phyloP scores from a whole-genome alignment of 1,284 basidiomycete species.

The Trametes pubescens region DNA sequence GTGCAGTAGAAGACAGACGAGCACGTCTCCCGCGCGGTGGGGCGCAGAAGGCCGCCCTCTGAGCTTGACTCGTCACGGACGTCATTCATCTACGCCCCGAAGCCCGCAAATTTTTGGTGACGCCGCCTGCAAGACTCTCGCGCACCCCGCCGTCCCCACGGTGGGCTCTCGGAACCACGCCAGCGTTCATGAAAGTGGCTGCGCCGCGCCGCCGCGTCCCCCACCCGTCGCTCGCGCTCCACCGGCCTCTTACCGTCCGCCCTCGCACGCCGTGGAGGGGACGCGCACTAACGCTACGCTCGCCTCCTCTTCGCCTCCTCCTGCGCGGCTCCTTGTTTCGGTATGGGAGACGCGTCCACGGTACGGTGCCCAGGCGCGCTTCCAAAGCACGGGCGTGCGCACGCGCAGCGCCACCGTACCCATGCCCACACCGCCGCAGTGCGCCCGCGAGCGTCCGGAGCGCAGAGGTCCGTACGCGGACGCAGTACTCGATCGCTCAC shows the following conservation, averaged over 20 bases:
- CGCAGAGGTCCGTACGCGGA: not conserved
- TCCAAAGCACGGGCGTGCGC: constrained; percentile 21
- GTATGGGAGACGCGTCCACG: constrained; percentile 24
- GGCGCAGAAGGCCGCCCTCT: constrained; percentile 2
- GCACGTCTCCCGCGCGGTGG: constrained; percentile 14
- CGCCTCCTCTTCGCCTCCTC: constrained; percentile 7
- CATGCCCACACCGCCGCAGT: constrained; percentile 24
- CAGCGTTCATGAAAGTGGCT: not conserved
- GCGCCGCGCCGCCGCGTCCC: constrained; percentile 9
- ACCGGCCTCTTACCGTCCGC: not conserved
- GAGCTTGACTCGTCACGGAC: constrained; percentile 12
- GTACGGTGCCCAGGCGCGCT: constrained; percentile 16
- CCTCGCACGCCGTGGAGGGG: constrained; percentile 30
- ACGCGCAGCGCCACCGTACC: constrained; percentile 19
- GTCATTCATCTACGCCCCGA: constrained; percentile 9
- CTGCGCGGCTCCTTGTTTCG: constrained; percentile 6
- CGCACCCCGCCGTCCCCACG: constrained; percentile 5
- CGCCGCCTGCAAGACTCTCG: not conserved
- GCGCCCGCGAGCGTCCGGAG: not conserved
- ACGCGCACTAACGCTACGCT: constrained; percentile 17
- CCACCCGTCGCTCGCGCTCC: constrained; percentile 7
- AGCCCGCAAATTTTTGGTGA: constrained; percentile 5
- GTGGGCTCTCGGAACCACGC: not conserved
- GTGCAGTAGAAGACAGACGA: constrained; percentile 10
- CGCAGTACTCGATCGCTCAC: not conserved